Evolutionary conservation across 108 stramenopile species (phyloP), one percentile per base, ranked within the genome.

Genomic region (Nannochloropsis gaditana): DNA sequence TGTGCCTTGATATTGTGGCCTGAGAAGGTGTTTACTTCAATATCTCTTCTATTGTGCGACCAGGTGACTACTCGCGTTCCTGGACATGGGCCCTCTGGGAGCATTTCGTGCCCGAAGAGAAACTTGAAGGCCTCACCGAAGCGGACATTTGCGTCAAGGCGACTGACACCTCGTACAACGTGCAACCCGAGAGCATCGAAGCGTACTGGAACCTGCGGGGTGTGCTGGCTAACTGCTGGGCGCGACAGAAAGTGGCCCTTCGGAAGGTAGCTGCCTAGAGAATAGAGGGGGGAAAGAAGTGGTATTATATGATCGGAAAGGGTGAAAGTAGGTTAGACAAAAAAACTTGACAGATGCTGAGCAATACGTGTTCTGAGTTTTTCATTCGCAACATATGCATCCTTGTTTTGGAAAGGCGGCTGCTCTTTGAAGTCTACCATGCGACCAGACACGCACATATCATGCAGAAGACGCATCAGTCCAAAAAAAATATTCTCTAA

Each of bases 191-290:
- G 80, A 8, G 44, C 41, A 84, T 91, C 79, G 93, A 88, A n/a
- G 86, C 93, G 44, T 91, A 92, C 83, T 95, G 94, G 94, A 94
- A 94, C 91, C 86, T 93, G 19, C 91, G 94, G 43, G 95, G 95
- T 11, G 91, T 94, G 80, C 91, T 92, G 47, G 94, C 92, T 81
- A 94, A 94, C 87, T 86, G 92, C 84, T 95, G 94, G 94, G 59
- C 59, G 2, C 59, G 59, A n/a, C 59, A 73, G 59, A 73, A 73
- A 6, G 59, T 73, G 59, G 5, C 6, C 19, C n/a, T 73, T 15
- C 15, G 59, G 59, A 73, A 8, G 59, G 59, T n/a, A n/a, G 59
- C 59, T n/a, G 59, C 59, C 6, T 73, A 73, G 59, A 73, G 59
- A n/a, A 73, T 15, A 2, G 59, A 73, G 59, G 59, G 59, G 6